phyloP scores from a whole-genome alignment of 495 filamentous ascomycete species.

The Penicillium herquei region DNA sequence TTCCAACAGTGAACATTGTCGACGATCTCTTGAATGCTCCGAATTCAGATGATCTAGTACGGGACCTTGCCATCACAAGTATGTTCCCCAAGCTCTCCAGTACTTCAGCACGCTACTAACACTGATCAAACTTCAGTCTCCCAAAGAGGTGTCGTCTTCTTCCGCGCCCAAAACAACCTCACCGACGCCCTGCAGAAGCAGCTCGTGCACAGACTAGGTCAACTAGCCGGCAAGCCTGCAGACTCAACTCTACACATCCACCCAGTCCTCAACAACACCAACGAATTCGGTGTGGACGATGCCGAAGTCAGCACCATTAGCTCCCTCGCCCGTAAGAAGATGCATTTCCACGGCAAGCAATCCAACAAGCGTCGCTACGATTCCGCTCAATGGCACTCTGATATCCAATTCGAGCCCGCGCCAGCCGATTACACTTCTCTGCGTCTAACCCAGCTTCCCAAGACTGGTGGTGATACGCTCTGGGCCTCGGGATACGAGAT shows the following conservation, averaged over 20 bases:
- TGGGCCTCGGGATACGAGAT: constrained; percentile 43
- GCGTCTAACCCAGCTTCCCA: constrained; percentile 59
- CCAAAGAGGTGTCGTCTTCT: constrained; percentile 71
- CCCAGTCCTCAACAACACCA: constrained; percentile 46
- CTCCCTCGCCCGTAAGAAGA: constrained; percentile 52
- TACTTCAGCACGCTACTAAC: neutral
- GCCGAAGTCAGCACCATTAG: constrained; percentile 67
- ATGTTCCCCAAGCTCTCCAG: neutral
- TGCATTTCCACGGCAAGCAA: constrained; percentile 41
- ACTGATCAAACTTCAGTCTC: constrained; percentile 50
- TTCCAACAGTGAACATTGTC: constrained; percentile 18
- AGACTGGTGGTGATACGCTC: constrained; percentile 65
- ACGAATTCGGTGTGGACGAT: constrained; percentile 49
- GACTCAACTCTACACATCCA: constrained; percentile 65
- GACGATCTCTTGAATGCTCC: constrained; percentile 20
- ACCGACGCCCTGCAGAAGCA: constrained; percentile 62
- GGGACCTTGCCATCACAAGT: constrained; percentile 24
- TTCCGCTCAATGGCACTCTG: constrained; percentile 58
- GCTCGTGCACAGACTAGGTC: constrained; percentile 56
- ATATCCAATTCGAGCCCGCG: constrained; percentile 67
- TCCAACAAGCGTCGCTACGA: constrained; percentile 19
- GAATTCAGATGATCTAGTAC: constrained; percentile 19
- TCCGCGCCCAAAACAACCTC: constrained; percentile 62
- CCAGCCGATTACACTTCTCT: constrained; percentile 66
- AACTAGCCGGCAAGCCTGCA: constrained; percentile 58